Base-by-base conservation (phyloP, 805 yeast genomes). In the Kurtzmaniella fragi region DNA sequence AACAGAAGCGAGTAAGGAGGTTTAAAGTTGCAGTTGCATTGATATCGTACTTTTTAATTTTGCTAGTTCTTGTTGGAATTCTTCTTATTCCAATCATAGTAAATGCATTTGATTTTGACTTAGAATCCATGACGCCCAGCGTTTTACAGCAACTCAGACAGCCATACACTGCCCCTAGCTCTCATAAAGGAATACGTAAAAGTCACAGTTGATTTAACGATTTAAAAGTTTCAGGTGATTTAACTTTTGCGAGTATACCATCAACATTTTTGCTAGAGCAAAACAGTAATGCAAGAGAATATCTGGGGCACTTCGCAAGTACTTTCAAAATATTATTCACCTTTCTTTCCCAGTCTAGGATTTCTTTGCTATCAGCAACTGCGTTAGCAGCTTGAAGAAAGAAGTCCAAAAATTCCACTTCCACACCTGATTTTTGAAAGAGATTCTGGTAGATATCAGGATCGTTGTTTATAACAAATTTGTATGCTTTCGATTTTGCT, bases 361-460 rank as follows among this genome's bases (percentile, higher is more conserved):
- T 25, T 8, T 42, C 34, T 17, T 41, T 27, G 11, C 20, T 31
- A 6, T 34, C 27, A 0, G 57, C 37, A 4, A 52, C 47, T 26
- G 52, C 44, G 2, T 45, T 44, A 5, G 62, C 50, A 3, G 82
- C 73, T 23, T 71, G 74, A 7, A 78, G 35, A 40, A 63, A 71
- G 42, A 75, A 70, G n/a, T 60, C 61, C 6, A 79, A 53, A 42
- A 73, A 67, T 10, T 68, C 73, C 0, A 70, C 47, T 29, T 79
- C 84, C 1, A 80, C 52, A 1, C 80, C 81, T 8, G 71, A 64
- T 3, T 49, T 39, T 6, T 52, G 47, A 40, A 74, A 78, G 2
- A 71, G 42, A 9, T 49, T 47, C 1, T 43, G 13, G 30, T 64
- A 61, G 1, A 53, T 50, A 0, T 42, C 33, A 0, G 59, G 34